Evolutionary conservation across 2,329 filamentous ascomycete species (phyloP).

Genomic region (Botrytis aclada): DNA sequence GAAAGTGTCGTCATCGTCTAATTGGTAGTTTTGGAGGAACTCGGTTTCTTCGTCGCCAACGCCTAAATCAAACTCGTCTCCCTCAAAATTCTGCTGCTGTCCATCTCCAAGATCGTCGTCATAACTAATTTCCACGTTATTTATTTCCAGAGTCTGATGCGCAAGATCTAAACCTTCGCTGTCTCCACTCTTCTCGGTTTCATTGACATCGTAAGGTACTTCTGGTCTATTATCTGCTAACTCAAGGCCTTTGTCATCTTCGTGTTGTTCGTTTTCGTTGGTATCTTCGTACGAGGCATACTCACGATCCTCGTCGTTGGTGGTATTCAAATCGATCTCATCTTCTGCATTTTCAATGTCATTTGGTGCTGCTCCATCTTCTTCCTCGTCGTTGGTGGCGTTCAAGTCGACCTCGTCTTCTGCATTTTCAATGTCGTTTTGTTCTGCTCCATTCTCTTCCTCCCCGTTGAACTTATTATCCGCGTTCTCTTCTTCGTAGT

Average conservation of each 20-base stretch:
- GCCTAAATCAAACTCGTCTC: slow-evolving; percentile 20
- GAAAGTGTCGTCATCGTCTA: neutral
- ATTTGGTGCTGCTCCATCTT: neutral
- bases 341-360: neutral
- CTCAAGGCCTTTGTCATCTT: neutral
- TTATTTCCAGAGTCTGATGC: neutral
- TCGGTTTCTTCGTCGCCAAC: slow-evolving; percentile 20
- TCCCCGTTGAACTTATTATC: neutral
- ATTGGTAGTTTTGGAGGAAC: neutral
- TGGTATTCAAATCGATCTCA: slow-evolving; percentile 3
- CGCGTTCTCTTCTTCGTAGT: slow-evolving; percentile 18
- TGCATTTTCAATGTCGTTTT: neutral
- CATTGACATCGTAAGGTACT: slow-evolving; percentile 29
- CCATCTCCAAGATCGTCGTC: neutral
- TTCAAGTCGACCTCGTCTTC: neutral
- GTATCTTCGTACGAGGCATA: slow-evolving; percentile 20
- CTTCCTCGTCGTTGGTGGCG: neutral
- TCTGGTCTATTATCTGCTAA: neutral
- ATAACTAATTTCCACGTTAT: slow-evolving; percentile 15
- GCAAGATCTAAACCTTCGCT: slow-evolving; percentile 1
- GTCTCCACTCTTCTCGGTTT: slow-evolving; percentile 37
- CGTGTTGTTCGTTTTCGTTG: slow-evolving; percentile 40
- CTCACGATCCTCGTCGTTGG: slow-evolving; percentile 12
- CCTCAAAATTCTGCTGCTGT: neutral
- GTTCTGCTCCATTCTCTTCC: neutral